Evolutionary conservation across 2,329 filamentous ascomycete genomes (phyloP), one percentile per base, ranked within the genome.

Genomic region (Hymenotorrendiella dingleyae): DNA sequence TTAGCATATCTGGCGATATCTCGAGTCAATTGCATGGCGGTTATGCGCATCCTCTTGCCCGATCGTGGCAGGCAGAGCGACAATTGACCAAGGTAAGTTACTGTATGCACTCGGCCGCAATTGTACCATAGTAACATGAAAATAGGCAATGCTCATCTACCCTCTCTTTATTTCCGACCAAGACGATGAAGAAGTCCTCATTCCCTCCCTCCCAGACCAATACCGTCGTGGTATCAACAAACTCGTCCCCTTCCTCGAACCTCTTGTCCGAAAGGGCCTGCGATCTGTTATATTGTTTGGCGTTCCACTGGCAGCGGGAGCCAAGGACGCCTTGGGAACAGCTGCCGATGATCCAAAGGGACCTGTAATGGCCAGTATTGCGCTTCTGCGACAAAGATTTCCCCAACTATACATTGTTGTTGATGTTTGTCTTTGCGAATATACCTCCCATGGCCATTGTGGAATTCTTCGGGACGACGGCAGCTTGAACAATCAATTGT

Each of bases 391-490:
- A 54, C 78, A 86, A 52, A 75, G 81, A 28, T 97, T 96, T 66
- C 93, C 93, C 2, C 81, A 88, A 49, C 76, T 98, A 47, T 97
- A 94, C 69, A 87, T 98, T 57, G 82, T 84, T 54, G 81, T 84
- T 47, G 93, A 98, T 62, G 93, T 98, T 45, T 97, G 93, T 62
- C 82, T 98, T 6, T 98, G 93, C 76, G 93, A 98, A 68, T 98
- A 98, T 69, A 98, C 93, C 1, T 93, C 86, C 6, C 93, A 98
- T 65, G 93, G 93, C 33, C 93, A 98, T 71, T 98, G 93, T 62
- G 93, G 93, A 40, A 96, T 98, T 56, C 75, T 98, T 34, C 81
- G 89, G 44, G 89, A 96, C 54, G 93, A 98, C 62, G 89, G 89
- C 49, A 85, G 81, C 49, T 74, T 98, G 47, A 95, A 97, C 75